Evolutionary conservation across 2,329 filamentous ascomycete species (phyloP).

Genomic region (Alternaria alternata): DNA sequence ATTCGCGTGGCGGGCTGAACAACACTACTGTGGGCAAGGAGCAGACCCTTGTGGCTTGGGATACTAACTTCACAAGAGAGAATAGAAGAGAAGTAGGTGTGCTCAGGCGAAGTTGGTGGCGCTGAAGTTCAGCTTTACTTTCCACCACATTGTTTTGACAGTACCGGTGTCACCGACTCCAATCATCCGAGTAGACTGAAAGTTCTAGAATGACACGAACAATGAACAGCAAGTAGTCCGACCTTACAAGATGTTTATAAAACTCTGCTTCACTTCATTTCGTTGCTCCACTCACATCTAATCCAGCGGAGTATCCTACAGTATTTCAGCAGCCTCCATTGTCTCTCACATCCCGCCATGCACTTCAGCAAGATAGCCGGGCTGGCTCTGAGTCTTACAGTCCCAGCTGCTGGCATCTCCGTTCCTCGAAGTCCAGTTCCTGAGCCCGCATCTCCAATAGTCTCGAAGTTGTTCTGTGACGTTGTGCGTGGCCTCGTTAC

Average conservation of each 20-base stretch:
- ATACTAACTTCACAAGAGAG: too few species aligned
- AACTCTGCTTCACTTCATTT: not conserved
- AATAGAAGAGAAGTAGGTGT: too few species aligned
- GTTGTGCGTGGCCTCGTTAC: not conserved
- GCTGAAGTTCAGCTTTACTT: too few species aligned
- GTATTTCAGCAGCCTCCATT: not conserved
- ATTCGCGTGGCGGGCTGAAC: too few species aligned
- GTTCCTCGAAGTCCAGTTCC: not conserved
- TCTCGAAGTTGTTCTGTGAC: not conserved
- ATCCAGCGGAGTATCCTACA: not conserved
- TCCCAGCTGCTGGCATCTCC: not conserved
- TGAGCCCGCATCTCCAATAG: not conserved
- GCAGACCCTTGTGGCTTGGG: too few species aligned
- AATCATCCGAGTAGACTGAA: not conserved
- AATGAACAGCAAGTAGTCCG: not conserved
- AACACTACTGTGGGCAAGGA: too few species aligned
- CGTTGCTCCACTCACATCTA: too few species aligned
- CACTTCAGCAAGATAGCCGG: not conserved
- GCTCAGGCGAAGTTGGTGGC: too few species aligned
- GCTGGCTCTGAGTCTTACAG: not conserved
- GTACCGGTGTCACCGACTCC: not conserved
- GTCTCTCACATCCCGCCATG: not conserved
- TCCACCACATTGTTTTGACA: not conserved
- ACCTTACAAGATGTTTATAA: not conserved
- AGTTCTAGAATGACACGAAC: not conserved